Evolutionary conservation across 1,284 basidiomycete species (phyloP), one percentile per base, ranked within the genome.

Genomic region (Abortiporus biennis): DNA sequence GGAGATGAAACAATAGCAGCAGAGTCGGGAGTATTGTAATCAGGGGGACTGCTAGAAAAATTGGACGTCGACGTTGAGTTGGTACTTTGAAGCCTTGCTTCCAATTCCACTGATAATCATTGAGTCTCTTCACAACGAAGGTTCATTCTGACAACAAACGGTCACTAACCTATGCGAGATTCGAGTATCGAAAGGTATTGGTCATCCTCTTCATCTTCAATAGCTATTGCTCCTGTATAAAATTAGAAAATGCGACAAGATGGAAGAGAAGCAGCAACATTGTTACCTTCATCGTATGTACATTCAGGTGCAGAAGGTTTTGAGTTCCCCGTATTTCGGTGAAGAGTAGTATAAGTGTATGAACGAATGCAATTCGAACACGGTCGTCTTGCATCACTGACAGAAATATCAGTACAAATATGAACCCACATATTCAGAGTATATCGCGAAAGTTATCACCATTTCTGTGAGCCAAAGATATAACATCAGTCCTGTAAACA

Each of bases 81-180:
- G 27, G 8, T n/a, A 29, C 27, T 29, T n/a, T n/a, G 27, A 29
- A 29, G 27, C 27, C 27, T 29, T 9, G 27, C 13, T 17, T 38
- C 37, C 22, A 38, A 16, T 16, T 38, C 37, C 5, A 25, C 37
- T 38, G 21, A 13, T 5, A 16, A 15, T 37, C 15, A 15, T 13
- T 20, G 8, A 37, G 36, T 9, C 15, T 20, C 9, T 16, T 6
- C 9, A 29, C 27, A 29, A 29, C 27, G 8, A 9, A 11, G 6
- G 11, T 29, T 12, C 38, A 23, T 66, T 67, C 49, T 65, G 6
- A 24, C n/a, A n/a, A n/a, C n/a, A 27, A 15, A 9, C 11, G 8
- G 33, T 4, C 9, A 33, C 39, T 8, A n/a, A 40, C 39, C 6
- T 11, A 40, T 30, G 16, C 39, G 25, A 19, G 5, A 6, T 40